Percentiles rank a stretch among this genome's conserved stretches.
phyloP scores from a whole-genome alignment of 768 basidiomycete species.

The Agaricus sinodeliciosus region DNA sequence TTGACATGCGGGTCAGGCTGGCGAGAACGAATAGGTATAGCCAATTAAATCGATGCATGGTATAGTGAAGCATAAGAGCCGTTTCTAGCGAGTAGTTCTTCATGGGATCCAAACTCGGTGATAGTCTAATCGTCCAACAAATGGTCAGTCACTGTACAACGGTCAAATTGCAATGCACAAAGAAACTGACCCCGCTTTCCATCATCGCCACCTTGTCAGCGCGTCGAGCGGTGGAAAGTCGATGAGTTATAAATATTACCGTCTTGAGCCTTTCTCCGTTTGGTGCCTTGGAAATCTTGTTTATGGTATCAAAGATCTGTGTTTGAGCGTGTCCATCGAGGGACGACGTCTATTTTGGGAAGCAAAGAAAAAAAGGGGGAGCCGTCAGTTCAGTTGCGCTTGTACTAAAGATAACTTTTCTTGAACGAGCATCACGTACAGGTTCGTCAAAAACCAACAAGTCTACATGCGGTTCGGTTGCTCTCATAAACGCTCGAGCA shows the following conservation, averaged over 20 bases:
- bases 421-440: constrained; percentile 30
- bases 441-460: constrained; percentile 83
- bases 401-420: constrained; percentile 1
- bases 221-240: constrained; percentile 71
- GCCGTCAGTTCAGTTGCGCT: not conserved
- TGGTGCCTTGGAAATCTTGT: constrained; percentile 52
- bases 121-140: constrained; percentile 42
- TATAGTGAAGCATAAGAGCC: constrained; percentile 68
- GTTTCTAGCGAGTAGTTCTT: constrained; percentile 51
- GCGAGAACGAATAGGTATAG: not conserved
- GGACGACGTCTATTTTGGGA: constrained; percentile 56
- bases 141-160: not conserved
- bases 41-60: constrained; percentile 51
- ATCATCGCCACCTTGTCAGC: constrained; percentile 87
- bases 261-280: constrained; percentile 59
- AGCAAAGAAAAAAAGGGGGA: constrained; percentile 2
- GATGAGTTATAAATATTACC: constrained; percentile 80
- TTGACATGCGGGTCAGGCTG: too few species aligned
- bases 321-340: constrained; percentile 78
- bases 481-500: constrained; percentile 83
- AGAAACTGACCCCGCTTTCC: constrained; percentile 55
- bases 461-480: constrained; percentile 67
- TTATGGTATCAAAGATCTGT: constrained; percentile 71
- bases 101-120: constrained; percentile 70
- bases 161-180: not conserved